Conservation (phyloP, 768 basidiomycete genomes). For the Lactifluus echinatus region DNA sequence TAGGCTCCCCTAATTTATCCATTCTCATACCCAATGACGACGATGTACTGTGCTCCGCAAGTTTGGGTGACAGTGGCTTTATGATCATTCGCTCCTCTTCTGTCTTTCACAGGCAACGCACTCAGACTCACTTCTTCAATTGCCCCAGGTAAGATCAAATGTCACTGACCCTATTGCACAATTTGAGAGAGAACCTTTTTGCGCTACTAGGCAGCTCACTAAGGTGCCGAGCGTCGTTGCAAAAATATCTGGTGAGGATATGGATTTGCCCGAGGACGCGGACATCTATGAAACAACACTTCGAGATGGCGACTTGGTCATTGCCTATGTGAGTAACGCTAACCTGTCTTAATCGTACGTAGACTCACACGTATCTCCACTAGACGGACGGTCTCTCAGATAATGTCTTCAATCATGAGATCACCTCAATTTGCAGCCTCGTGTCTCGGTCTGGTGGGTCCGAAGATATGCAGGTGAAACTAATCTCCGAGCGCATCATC, state of each 20-base stretch:
- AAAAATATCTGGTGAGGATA: conserved; percentile 21
- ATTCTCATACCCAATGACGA: background rate
- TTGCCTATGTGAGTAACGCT: conserved; percentile 36
- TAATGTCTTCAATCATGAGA: conserved; percentile 58
- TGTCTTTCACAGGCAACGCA: conserved; percentile 40
- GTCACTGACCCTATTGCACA: background rate
- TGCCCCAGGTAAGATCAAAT: conserved; percentile 37
- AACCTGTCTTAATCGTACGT: background rate
- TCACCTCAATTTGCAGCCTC: conserved; percentile 60
- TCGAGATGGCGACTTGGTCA: conserved; percentile 44
- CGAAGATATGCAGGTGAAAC: conserved; percentile 56
- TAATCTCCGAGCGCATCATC: conserved; percentile 64
- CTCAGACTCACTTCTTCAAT: conserved; percentile 40
- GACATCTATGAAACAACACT: conserved; percentile 39
- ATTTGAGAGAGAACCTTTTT: background rate
- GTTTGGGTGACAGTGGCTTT: conserved; percentile 75
- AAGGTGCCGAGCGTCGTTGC: conserved; percentile 27
- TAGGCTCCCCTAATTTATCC: conserved; percentile 28
- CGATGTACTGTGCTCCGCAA: conserved; percentile 25
- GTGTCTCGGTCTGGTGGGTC: conserved; percentile 33
- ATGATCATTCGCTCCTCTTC: conserved; percentile 60
- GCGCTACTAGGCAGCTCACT: conserved; percentile 29
- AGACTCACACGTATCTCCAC: conserved; percentile 1
- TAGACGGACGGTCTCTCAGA: conserved; percentile 51
- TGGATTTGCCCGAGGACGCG: conserved; percentile 37